Percentiles rank a stretch among this genome's conserved stretches.
phyloP scores from a whole-genome alignment of 208 protist species.

The Leishmania turanica region DNA sequence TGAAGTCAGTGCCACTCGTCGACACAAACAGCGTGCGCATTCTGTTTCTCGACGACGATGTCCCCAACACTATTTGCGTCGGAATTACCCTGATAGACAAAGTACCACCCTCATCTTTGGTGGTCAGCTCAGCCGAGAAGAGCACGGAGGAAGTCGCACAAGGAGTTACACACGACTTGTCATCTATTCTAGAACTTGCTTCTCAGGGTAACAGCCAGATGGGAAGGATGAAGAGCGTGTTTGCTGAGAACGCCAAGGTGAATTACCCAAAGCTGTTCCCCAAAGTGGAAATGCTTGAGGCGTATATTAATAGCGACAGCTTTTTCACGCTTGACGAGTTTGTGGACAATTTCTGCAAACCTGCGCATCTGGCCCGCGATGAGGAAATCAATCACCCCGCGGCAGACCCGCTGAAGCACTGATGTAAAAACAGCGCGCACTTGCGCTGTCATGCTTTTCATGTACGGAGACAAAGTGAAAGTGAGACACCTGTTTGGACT shows the following conservation, averaged over 20 bases:
- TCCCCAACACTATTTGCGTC: slow-evolving; percentile 14
- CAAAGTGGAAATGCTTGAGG: slow-evolving; percentile 37
- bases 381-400: slow-evolving; percentile 76
- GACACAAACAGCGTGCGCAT: slow-evolving; percentile 38
- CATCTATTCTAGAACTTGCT: slow-evolving; percentile 54
- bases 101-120: slow-evolving; percentile 42
- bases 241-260: slow-evolving; percentile 73
- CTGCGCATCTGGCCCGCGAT: slow-evolving; percentile 59
- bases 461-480: slow-evolving; percentile 4
- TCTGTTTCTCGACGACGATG: slow-evolving; percentile 76
- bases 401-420: slow-evolving; percentile 81
- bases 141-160: slow-evolving; percentile 57
- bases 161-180: slow-evolving; percentile 44
- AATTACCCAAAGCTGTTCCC: slow-evolving; percentile 76
- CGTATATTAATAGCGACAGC: slow-evolving; percentile 50
- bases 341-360: slow-evolving; percentile 52
- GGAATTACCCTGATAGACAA: slow-evolving; percentile 57
- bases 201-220: slow-evolving; percentile 20
- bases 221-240: slow-evolving; percentile 29
- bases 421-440: slow-evolving; percentile 24
- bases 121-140: slow-evolving; percentile 34
- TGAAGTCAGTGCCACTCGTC: slow-evolving; percentile 29
- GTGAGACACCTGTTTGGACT: background rate
- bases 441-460: background rate
- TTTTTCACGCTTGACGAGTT: slow-evolving; percentile 78